Conservation (phyloP, 176 grass and related monocot genomes). For the Juncus inflexus region DNA sequence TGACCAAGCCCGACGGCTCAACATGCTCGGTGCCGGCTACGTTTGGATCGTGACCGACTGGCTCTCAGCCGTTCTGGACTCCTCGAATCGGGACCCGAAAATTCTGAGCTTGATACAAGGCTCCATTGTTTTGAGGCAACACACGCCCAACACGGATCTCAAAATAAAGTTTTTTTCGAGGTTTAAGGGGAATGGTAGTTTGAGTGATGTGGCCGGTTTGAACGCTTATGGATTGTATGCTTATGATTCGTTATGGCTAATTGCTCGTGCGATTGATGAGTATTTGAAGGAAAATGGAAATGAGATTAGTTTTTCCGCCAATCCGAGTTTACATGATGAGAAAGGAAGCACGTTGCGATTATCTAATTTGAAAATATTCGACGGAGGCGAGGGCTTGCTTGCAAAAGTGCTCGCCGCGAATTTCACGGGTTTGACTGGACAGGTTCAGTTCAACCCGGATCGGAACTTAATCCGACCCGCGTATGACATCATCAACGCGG, state of each 20-base stretch:
- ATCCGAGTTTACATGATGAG: conserved; percentile 49
- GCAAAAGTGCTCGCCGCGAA: conserved; percentile 59
- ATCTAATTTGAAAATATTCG: conserved; percentile 53
- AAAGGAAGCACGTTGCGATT: conserved; percentile 53
- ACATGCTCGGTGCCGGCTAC: conserved; percentile 58
- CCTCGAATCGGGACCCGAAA: conserved; percentile 31
- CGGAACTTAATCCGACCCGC: conserved; percentile 51
- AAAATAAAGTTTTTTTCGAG: conserved; percentile 60
- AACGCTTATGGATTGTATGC: conserved; percentile 74
- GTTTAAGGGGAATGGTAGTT: conserved; percentile 46
- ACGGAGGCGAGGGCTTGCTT: conserved; percentile 54
- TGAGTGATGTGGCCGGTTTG: conserved; percentile 35
- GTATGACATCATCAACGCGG: conserved; percentile 67
- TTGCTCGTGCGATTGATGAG: conserved; percentile 62
- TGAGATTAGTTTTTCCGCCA: conserved; percentile 50
- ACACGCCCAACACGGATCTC: conserved; percentile 51
- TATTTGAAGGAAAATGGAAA: conserved; percentile 38
- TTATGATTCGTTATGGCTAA: conserved; percentile 72
- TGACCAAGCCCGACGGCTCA: conserved; percentile 47
- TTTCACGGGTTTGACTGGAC: conserved; percentile 65
- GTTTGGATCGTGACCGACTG: conserved; percentile 89
- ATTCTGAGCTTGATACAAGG: conserved; percentile 53
- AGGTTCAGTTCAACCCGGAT: conserved; percentile 49
- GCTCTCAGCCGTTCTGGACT: conserved; percentile 82
- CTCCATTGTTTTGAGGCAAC: conserved; percentile 57